phyloP scores from a whole-genome alignment of 257 asterid genomes.

The Phtheirospermum japonicum region DNA sequence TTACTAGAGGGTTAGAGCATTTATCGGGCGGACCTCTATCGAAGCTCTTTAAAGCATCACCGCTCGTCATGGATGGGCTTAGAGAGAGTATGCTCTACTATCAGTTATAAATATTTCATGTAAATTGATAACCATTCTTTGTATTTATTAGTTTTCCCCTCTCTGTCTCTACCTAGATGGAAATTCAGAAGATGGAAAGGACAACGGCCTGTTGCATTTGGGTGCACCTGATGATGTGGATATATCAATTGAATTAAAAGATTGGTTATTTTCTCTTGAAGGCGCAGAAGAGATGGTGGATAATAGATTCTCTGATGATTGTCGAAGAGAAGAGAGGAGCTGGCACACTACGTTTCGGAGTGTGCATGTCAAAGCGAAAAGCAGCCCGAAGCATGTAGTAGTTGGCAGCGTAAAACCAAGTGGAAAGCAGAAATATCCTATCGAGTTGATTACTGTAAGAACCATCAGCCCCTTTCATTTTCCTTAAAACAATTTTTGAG shows the following conservation, averaged over 20 bases:
- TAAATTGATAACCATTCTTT: constrained; percentile 20
- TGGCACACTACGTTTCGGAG: constrained; percentile 86
- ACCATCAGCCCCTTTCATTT: constrained; percentile 21
- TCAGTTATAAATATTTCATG: constrained; percentile 25
- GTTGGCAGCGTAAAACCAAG: constrained; percentile 34
- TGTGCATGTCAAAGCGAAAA: constrained; percentile 65
- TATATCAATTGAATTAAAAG: constrained; percentile 70
- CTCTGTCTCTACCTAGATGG: constrained; percentile 47
- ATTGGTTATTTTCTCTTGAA: constrained; percentile 98
- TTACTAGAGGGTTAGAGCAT: constrained; percentile 75
- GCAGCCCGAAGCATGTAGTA: constrained; percentile 45
- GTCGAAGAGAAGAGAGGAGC: constrained; percentile 72
- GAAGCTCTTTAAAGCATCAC: constrained; percentile 74
- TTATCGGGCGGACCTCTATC: constrained; percentile 85
- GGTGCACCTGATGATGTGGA: constrained; percentile 93
- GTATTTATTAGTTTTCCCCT: constrained; percentile 18
- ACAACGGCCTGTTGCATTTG: constrained; percentile 49
- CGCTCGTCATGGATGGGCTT: constrained; percentile 46
- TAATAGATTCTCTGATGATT: constrained; percentile 49
- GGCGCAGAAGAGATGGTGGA: constrained; percentile 65
- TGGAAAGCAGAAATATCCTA: constrained; percentile 56
- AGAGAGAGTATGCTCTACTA: constrained; percentile 47
- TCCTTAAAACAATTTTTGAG: no score
- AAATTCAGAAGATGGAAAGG: constrained; percentile 41
- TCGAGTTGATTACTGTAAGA: constrained; percentile 84